A percentile compares a stretch with the other conserved stretches of the same genome.
Conservation (phyloP, 2,329 filamentous ascomycete genomes). For the Orbilia blumenaviensis region DNA sequence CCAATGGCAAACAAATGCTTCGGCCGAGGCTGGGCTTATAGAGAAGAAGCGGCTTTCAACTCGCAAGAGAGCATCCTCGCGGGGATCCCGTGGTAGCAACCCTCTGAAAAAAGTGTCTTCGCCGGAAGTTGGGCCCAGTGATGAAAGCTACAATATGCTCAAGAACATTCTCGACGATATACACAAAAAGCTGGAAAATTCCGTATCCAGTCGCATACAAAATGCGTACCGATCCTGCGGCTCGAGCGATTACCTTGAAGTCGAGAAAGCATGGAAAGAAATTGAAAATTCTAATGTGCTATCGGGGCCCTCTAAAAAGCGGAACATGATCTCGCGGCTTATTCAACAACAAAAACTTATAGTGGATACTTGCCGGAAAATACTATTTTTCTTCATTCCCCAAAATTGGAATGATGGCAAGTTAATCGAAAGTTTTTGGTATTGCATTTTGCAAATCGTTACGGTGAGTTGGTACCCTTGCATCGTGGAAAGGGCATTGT, state of each 20-base stretch:
- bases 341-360: not conserved
- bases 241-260: constrained; percentile 1
- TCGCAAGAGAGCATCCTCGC: not conserved
- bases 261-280: constrained; percentile 6
- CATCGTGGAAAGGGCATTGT: not conserved
- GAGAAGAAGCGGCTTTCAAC: constrained; percentile 4
- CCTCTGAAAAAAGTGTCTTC: not conserved
- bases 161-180: constrained; percentile 24
- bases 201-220: not conserved
- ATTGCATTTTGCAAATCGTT: not conserved
- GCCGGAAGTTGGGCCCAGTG: not conserved
- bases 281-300: not conserved
- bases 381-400: constrained; percentile 28
- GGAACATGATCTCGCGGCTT: not conserved
- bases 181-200: not conserved
- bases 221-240: not conserved
- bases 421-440: constrained; percentile 27
- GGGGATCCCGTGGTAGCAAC: not conserved
- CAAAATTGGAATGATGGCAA: constrained; percentile 24
- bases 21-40: not conserved
- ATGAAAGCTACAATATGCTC: constrained; percentile 25
- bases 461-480: not conserved
- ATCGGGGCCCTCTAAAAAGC: not conserved
- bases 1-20: constrained; percentile 31
- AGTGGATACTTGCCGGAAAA: constrained; percentile 12